These are phyloP conservation scores for Coccomyxa sp. DNA, from an alignment of 139 green algal genomes.

Conservation along the genomic window DNA sequence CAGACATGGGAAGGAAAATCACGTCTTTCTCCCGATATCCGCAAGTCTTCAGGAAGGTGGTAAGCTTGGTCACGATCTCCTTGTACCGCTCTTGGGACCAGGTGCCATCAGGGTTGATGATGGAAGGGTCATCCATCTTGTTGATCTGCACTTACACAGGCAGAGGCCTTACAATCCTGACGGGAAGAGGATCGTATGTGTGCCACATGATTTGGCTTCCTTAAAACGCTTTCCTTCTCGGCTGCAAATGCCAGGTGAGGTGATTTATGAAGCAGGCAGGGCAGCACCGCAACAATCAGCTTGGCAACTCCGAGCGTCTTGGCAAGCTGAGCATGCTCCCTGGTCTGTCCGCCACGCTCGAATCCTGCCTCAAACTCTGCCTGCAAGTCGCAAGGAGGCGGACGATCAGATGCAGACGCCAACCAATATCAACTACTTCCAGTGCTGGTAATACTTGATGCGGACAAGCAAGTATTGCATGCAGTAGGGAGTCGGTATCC, in stretches of 20 bases:
- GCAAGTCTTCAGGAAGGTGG: constrained; percentile 77
- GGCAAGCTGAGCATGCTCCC: constrained; percentile 93
- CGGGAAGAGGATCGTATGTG: background rate
- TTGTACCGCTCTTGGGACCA: constrained; percentile 71
- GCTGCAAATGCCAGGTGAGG: background rate
- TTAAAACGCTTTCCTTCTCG: background rate
- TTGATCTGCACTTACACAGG: constrained; percentile 61
- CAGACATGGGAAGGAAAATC: constrained; percentile 89
- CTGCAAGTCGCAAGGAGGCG: constrained; percentile 26
- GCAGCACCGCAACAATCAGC: constrained; percentile 59
- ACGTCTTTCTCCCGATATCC: constrained; percentile 89
- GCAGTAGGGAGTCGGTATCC: no score
- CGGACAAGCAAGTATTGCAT: background rate
- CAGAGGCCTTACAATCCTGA: background rate
- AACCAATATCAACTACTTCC: background rate
- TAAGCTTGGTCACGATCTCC: constrained; percentile 85
- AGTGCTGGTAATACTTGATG: background rate
- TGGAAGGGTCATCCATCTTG: constrained; percentile 87
- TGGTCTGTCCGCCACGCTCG: constrained; percentile 88
- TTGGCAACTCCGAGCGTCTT: constrained; percentile 90
- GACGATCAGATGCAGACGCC: background rate
- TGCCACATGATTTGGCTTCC: background rate
- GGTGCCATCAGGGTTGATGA: constrained; percentile 41
- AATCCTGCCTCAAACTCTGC: constrained; percentile 95
- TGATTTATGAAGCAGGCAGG: constrained; percentile 13